phyloP scores from a whole-genome alignment of 305 asterid genomes.

The Lippia alba region DNA sequence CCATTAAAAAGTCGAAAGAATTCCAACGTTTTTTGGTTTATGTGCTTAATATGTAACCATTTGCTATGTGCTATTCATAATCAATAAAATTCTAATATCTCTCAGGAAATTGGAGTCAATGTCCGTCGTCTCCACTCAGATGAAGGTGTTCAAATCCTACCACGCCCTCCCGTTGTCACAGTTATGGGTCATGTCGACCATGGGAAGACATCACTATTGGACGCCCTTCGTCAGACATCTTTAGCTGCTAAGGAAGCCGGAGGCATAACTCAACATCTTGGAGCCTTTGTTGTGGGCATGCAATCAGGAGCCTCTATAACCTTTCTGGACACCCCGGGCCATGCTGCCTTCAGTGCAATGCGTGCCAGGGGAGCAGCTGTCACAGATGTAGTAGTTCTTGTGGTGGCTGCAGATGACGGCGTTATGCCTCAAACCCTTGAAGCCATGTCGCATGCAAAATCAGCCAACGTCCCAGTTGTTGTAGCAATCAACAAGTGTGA shows the following conservation, averaged over 20 bases:
- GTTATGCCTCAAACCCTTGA: constrained; percentile 98
- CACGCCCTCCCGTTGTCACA: constrained; percentile 96
- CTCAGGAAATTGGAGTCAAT: constrained; percentile 88
- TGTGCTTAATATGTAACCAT: constrained; percentile 18
- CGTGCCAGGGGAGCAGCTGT: constrained; percentile 98
- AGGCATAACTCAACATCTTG: constrained; percentile 97
- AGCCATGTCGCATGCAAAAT: constrained; percentile 90
- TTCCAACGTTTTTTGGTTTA: constrained; percentile 18
- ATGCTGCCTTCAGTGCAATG: constrained; percentile 98
- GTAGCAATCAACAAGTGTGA: constrained; percentile 97
- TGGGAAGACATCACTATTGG: constrained; percentile 94
- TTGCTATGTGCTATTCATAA: constrained; percentile 24
- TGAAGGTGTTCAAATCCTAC: constrained; percentile 62
- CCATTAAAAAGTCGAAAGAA: constrained; percentile 25
- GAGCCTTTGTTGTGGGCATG: constrained; percentile 97
- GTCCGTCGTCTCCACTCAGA: constrained; percentile 75
- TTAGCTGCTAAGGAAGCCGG: constrained; percentile 99
- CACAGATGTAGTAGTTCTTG: constrained; percentile 92
- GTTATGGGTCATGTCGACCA: constrained; percentile 99
- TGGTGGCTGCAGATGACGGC: constrained; percentile 99
- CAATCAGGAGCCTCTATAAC: constrained; percentile 90
- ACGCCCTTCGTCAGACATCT: constrained; percentile 89
- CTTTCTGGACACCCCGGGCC: constrained; percentile 98
- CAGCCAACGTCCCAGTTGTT: constrained; percentile 83
- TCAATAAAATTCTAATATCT: constrained; percentile 24